Evolutionary conservation across 2,329 filamentous ascomycete species (phyloP).

Genomic region (Fusarium secorum): DNA sequence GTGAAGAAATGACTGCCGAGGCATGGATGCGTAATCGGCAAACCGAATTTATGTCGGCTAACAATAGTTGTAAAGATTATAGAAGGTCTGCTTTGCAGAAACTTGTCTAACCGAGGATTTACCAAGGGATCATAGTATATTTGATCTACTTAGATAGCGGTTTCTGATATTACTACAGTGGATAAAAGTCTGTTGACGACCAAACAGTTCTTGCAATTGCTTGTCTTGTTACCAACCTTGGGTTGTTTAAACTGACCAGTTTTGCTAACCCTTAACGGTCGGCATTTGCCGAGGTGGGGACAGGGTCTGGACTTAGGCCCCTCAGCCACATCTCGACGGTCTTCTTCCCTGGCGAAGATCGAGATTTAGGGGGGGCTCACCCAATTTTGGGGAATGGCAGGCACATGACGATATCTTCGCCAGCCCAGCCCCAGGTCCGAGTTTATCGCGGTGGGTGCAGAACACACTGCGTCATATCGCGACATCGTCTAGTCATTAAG

Average conservation of each 20-base stretch:
- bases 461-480: neutral
- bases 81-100: neutral
- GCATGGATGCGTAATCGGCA: neutral
- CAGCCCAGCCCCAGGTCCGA: neutral
- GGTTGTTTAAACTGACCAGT: neutral
- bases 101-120: neutral
- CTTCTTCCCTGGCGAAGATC: conserved; percentile 27
- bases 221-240: neutral
- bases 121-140: neutral
- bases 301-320: conserved; percentile 31
- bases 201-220: neutral
- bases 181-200: neutral
- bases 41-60: neutral
- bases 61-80: neutral
- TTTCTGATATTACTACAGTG: neutral
- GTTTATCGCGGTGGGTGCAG: neutral
- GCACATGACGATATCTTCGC: conserved; percentile 5
- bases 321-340: conserved; percentile 25
- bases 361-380: conserved; percentile 22
- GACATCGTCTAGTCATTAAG: neutral
- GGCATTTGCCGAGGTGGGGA: conserved; percentile 32
- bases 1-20: conserved; percentile 3
- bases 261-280: conserved; percentile 23
- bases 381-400: conserved; percentile 16
- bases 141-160: neutral